Percentiles rank a stretch among this genome's conserved stretches.
Conservation (phyloP, 2,329 filamentous ascomycete genomes). For the Emergomyces pasteurianus region DNA sequence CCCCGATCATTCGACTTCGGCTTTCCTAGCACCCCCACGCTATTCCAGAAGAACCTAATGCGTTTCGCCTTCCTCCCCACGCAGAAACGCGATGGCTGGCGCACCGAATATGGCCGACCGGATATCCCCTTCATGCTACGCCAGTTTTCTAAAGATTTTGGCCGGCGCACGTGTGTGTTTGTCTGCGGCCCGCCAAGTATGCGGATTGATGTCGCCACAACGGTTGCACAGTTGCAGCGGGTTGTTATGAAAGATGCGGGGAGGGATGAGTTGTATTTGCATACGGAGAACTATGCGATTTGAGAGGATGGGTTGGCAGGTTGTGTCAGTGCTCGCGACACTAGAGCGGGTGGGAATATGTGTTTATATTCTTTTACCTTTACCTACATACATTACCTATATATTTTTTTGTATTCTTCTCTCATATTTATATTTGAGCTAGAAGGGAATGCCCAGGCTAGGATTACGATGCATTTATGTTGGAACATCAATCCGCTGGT, state of each 20-base stretch:
- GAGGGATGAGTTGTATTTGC: conserved; percentile 82
- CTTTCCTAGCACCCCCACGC: conserved; percentile 71
- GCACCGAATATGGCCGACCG: conserved; percentile 81
- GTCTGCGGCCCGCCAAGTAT: conserved; percentile 83
- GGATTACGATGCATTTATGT: not conserved
- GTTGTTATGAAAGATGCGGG: conserved; percentile 68
- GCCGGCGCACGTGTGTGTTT: conserved; percentile 74
- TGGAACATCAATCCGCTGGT: not conserved
- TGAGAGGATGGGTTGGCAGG: conserved; percentile 25
- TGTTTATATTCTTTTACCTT: not conserved
- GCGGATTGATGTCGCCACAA: conserved; percentile 76
- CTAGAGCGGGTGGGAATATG: not conserved
- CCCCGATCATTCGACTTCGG: conserved; percentile 54
- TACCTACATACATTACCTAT: not conserved
- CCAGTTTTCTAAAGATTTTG: conserved; percentile 70
- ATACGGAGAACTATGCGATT: conserved; percentile 89
- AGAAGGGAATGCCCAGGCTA: not conserved
- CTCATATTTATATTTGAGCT: not conserved
- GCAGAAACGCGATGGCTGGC: conserved; percentile 60
- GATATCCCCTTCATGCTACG: conserved; percentile 78
- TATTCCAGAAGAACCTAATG: conserved; percentile 82
- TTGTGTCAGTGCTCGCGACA: too few relatives aligned
- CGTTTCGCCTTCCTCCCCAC: conserved; percentile 68
- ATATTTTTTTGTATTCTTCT: not conserved
- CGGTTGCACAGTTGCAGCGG: conserved; percentile 69